A percentile compares a stretch with the other conserved stretches of the same genome.
Conservation (phyloP, 1,284 basidiomycete genomes). For the Ceratobasidium sp. region DNA sequence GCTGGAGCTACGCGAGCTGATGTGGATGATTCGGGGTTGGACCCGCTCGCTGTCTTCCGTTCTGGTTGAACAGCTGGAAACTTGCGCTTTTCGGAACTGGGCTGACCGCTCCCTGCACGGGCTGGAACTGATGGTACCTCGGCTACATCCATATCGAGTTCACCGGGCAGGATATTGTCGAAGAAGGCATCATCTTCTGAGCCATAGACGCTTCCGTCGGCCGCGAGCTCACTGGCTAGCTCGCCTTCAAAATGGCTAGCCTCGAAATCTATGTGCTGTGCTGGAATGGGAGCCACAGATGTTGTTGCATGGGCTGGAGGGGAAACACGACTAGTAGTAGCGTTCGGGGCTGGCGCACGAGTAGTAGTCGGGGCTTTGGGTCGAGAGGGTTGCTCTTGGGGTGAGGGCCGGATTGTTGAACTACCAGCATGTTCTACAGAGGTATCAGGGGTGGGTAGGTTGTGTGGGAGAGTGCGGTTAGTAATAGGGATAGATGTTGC, state of each 20-base stretch:
- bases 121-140: constrained; percentile 12
- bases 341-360: neutral
- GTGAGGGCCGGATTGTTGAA: constrained; percentile 12
- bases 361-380: neutral
- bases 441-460: constrained; percentile 37
- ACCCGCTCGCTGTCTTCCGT: neutral
- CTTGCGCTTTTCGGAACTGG: neutral
- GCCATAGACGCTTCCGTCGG: constrained; percentile 32
- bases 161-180: constrained; percentile 33
- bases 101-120: neutral
- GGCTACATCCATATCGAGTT: constrained; percentile 33
- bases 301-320: neutral
- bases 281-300: neutral
- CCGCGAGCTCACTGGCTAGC: constrained; percentile 14
- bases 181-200: constrained; percentile 41
- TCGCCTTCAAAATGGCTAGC: neutral
- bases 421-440: constrained; percentile 1
- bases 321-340: neutral
- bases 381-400: neutral
- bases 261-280: neutral
- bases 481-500: constrained; percentile 33
- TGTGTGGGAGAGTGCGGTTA: constrained; percentile 10
- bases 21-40: neutral
- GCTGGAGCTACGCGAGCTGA: neutral
- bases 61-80: neutral